Percentiles rank a stretch among this genome's conserved stretches.
phyloP scores from a whole-genome alignment of 371 early-diverging fungal species.

The Nematocida sp. region DNA sequence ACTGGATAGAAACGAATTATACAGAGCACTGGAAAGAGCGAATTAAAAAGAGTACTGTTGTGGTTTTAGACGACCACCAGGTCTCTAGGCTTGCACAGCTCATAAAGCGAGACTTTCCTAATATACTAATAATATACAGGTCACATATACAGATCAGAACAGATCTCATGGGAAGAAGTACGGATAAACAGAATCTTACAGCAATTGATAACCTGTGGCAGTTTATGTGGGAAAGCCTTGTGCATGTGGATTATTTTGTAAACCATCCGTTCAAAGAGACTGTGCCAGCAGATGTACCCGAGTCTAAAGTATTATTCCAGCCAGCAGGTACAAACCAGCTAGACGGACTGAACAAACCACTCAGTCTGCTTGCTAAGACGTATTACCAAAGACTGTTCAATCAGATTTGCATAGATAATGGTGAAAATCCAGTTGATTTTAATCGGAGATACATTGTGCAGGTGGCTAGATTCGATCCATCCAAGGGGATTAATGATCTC shows the following conservation, averaged over 20 bases:
- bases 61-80: slow-evolving; percentile 82
- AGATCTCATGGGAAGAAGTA: slow-evolving; percentile 72
- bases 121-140: slow-evolving; percentile 76
- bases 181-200: slow-evolving; percentile 9
- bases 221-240: slow-evolving; percentile 76
- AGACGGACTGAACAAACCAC: slow-evolving; percentile 75
- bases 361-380: slow-evolving; percentile 30
- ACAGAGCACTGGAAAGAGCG: slow-evolving; percentile 76
- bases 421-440: slow-evolving; percentile 72
- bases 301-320: slow-evolving; percentile 73
- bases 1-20: slow-evolving; percentile 77
- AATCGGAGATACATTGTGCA: slow-evolving; percentile 77
- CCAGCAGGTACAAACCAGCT: slow-evolving; percentile 76
- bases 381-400: slow-evolving; percentile 78
- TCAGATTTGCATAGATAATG: slow-evolving; percentile 75
- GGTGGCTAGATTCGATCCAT: slow-evolving; percentile 83
- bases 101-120: slow-evolving; percentile 74
- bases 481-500: slow-evolving; percentile 79
- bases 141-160: slow-evolving; percentile 77
- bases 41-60: slow-evolving; percentile 74
- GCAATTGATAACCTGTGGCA: slow-evolving; percentile 67
- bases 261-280: slow-evolving; percentile 77
- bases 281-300: slow-evolving; percentile 74
- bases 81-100: slow-evolving; percentile 74
- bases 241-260: slow-evolving; percentile 76